A percentile compares a stretch with the other conserved stretches of the same genome.
Conservation (phyloP, 129 eudicot species). For the Dittrichia graveolens region DNA sequence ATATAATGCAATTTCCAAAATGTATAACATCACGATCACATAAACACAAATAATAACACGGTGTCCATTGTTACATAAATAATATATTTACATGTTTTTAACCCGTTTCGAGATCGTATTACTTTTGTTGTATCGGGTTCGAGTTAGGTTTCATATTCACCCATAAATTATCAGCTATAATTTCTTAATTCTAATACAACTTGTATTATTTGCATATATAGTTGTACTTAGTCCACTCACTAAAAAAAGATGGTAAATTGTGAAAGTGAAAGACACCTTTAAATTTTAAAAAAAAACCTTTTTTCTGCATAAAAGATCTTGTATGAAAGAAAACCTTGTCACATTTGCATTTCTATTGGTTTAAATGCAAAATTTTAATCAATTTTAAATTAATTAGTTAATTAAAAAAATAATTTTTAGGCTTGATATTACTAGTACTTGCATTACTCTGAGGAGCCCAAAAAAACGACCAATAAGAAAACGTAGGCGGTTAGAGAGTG, state of each 20-base stretch:
- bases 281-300: too few species aligned
- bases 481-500: constrained; percentile 87
- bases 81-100: too few species aligned
- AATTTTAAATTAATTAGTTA: background rate
- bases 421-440: constrained; percentile 22
- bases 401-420: background rate
- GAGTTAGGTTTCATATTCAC: too few species aligned
- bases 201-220: constrained; percentile 27
- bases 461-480: constrained; percentile 62
- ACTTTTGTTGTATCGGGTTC: too few species aligned
- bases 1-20: too few species aligned
- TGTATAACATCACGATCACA: too few species aligned
- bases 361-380: constrained; percentile 26
- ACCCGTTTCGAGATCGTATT: too few species aligned
- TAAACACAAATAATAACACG: too few species aligned
- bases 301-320: constrained; percentile 24
- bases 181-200: constrained; percentile 1
- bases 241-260: constrained; percentile 28
- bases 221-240: constrained; percentile 33
- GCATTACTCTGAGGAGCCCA: constrained; percentile 39
- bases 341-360: constrained; percentile 36
- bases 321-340: constrained; percentile 40
- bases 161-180: too few species aligned
- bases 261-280: constrained; percentile 31
- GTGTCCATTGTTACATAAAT: too few species aligned